Conservation (phyloP, 1,284 basidiomycete species). For the Trichosporon sp. region DNA sequence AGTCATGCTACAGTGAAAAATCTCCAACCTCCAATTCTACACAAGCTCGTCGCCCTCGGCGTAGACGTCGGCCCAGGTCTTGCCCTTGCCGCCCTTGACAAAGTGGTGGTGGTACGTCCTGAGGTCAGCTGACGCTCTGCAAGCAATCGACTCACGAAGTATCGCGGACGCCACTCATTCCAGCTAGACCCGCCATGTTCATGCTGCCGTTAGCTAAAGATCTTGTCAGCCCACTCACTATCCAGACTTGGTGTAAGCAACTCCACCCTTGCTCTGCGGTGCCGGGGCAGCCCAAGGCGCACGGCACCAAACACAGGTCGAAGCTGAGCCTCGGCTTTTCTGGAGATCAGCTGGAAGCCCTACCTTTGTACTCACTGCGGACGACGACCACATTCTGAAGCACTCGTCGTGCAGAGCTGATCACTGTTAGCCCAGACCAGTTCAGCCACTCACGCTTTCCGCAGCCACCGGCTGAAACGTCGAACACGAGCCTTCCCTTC, state of each 20-base stretch:
- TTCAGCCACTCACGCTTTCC: conserved; percentile 30
- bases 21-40: not conserved
- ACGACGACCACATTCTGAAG: conserved; percentile 34
- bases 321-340: not conserved
- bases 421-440: not conserved
- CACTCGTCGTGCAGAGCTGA: conserved; percentile 36
- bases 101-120: not conserved
- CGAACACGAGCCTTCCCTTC: conserved; percentile 28
- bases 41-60: not conserved
- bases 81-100: conserved; percentile 1
- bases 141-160: not conserved
- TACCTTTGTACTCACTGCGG: conserved; percentile 23
- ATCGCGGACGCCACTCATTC: not conserved
- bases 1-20: not conserved
- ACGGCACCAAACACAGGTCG: not conserved
- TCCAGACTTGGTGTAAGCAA: not conserved
- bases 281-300: not conserved
- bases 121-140: not conserved
- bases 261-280: not conserved
- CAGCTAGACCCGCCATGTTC: not conserved
- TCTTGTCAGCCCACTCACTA: not conserved
- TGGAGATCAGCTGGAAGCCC: not conserved
- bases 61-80: not conserved
- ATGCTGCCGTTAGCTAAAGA: not conserved
- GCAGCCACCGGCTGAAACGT: conserved; percentile 30